Conservation (phyloP, 1,284 basidiomycete species). For the Cutaneotrichosporon dermatis region DNA sequence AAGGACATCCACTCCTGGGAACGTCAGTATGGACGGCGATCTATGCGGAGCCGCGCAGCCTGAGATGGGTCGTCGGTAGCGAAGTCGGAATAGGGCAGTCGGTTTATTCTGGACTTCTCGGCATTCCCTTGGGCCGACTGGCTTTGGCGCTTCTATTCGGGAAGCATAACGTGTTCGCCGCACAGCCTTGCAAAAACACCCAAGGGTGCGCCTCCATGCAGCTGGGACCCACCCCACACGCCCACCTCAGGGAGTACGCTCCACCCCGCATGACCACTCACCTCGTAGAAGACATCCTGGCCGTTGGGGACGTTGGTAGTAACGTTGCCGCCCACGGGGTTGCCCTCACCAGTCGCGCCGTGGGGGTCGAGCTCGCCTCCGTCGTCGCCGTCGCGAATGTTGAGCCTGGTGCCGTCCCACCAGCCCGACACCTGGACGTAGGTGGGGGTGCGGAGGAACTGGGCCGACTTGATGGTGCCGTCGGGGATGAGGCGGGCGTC, state of each 20-base stretch:
- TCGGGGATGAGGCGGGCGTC: constrained; percentile 44
- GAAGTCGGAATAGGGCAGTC: too few species aligned
- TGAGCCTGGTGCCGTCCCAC: constrained; percentile 47
- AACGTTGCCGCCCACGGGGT: constrained; percentile 56
- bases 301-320: constrained; percentile 39
- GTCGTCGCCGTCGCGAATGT: constrained; percentile 47
- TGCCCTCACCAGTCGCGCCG: constrained; percentile 51
- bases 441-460: constrained; percentile 43
- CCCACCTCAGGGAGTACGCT: too few species aligned
- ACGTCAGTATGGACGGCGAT: neutral
- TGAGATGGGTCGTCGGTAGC: too few species aligned
- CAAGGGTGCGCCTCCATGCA: too few species aligned
- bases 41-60: too few species aligned
- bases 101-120: too few species aligned
- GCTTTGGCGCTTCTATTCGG: too few species aligned
- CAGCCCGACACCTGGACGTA: constrained; percentile 53
- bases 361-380: constrained; percentile 55
- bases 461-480: constrained; percentile 41
- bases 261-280: constrained; percentile 18
- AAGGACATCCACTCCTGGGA: constrained; percentile 53
- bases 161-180: too few species aligned
- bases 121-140: too few species aligned
- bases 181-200: too few species aligned
- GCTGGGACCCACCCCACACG: too few species aligned
- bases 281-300: constrained; percentile 46